Conservation (phyloP, 306 rosid genomes). For the Cucumis hystrix region DNA sequence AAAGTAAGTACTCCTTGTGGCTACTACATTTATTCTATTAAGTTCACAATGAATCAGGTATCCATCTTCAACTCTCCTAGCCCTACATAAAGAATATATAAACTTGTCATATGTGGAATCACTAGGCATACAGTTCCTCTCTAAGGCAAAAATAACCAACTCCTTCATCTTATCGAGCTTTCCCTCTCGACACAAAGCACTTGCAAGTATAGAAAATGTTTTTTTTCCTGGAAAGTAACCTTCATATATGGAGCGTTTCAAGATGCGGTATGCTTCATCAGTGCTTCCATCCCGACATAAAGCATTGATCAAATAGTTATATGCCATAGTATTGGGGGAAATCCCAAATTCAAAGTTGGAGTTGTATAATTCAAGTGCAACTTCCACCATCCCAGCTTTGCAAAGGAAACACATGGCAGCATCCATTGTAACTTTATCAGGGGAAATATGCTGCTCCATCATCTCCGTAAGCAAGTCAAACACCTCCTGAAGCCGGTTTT, state of each 20-base stretch:
- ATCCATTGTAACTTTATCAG: conserved; percentile 57
- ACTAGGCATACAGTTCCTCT: conserved; percentile 25
- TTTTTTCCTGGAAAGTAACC: conserved; percentile 40
- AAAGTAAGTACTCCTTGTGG: conserved; percentile 21
- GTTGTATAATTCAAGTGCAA: conserved; percentile 40
- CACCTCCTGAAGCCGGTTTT: conserved; percentile 40
- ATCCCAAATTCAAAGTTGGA: conserved; percentile 42
- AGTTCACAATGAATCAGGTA: conserved; percentile 41
- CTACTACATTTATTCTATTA: conserved; percentile 12
- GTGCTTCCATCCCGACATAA: conserved; percentile 43
- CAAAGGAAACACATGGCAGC: conserved; percentile 69
- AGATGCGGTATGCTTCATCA: conserved; percentile 34
- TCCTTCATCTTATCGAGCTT: conserved; percentile 65
- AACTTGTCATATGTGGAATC: conserved; percentile 22
- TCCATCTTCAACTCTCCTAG: conserved; percentile 43
- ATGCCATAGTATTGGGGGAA: conserved; percentile 42
- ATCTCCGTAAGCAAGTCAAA: conserved; percentile 68
- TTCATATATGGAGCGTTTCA: conserved; percentile 21
- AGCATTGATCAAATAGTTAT: conserved; percentile 55
- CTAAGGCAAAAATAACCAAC: conserved; percentile 42
- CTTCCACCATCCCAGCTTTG: conserved; percentile 61
- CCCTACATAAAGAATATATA: conserved; percentile 42
- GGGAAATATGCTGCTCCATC: conserved; percentile 37
- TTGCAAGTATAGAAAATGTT: conserved; percentile 33
- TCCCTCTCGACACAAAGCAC: conserved; percentile 38